phyloP scores from a whole-genome alignment of 1,139 yeast species.

The Lodderomyces pseudojiufengensis region DNA sequence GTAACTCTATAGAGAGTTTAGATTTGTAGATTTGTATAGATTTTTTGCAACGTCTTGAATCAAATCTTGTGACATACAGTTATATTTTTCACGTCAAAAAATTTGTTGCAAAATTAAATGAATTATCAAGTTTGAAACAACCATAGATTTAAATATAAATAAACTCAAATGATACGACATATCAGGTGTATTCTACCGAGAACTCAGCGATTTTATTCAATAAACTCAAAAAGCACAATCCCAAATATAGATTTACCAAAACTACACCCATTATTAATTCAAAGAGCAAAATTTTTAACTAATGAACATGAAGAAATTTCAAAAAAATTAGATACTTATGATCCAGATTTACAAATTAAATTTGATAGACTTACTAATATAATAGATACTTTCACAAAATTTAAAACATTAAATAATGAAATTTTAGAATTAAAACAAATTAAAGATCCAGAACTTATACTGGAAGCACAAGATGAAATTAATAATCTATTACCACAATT shows the following conservation, averaged over 20 bases:
- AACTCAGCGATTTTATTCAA: not conserved
- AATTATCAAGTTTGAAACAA: too few species aligned
- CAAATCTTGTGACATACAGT: too few species aligned
- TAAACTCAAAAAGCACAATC: constrained; percentile 1
- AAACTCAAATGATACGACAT: not conserved
- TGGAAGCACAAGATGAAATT: constrained; percentile 27
- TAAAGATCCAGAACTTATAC: constrained; percentile 22
- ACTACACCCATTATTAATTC: constrained; percentile 59
- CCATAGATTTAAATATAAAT: not conserved
- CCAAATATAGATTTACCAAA: constrained; percentile 1
- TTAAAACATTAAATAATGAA: constrained; percentile 34
- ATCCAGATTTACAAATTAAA: constrained; percentile 12
- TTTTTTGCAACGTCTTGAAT: too few species aligned
- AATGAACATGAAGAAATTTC: constrained; percentile 51
- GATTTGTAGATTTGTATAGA: not conserved
- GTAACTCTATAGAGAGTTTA: not conserved
- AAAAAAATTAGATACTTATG: constrained; percentile 19
- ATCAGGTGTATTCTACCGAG: not conserved
- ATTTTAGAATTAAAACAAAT: constrained; percentile 31
- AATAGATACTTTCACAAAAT: constrained; percentile 45
- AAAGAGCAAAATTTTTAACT: constrained; percentile 55
- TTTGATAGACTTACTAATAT: constrained; percentile 22
- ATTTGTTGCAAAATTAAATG: too few species aligned
- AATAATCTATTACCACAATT: constrained; percentile 35
- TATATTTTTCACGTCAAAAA: too few species aligned